Base-by-base conservation (phyloP, 371 early-diverging fungal genomes). In the Chytridium lagenaria region DNA sequence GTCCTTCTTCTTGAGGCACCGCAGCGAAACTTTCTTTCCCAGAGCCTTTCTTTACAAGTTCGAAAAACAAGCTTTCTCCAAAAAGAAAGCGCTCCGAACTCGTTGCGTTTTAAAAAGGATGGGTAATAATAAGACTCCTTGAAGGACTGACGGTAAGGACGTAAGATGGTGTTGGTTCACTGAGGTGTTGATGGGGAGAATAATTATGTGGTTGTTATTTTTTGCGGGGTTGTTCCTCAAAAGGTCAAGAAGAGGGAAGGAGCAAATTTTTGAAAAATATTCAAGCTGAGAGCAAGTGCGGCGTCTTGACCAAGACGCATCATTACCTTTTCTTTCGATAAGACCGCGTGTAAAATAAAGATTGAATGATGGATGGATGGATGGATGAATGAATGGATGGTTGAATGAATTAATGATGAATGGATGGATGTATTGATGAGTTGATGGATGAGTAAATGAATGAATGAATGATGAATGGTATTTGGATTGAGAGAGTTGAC, bases 21-120 rank as follows among this genome's bases (percentile, higher is more conserved):
- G 78, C n/a, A 63, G 52, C 63, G 75, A 57, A 0, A 85, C 76
- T 52, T 83, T 81, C 34, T 69, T 55, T 68, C 84, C 86, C 38
- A 86, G 75, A 50, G 81, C 82, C 73, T 86, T 86, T 22, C 84
- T 74, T 59, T 65, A 55, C 3, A 80, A 77, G 61, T 86, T 86
- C 16, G 66, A 67, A 38, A 81, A 77, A 15, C 81, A 82, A 2
- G 84, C 86, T 0, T 79, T 80, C 67, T 82, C 80, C 26, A 86
- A 75, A 61, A 86, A 39, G 68, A 76, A 73, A 3, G 84, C 59
- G 0, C 84, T 72, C 86, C 84, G 84, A 50, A 86, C 77, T 1
- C 80, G 76, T 3, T 80, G 69, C 44, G 61, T 74, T 5, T 73
- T 66, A 57, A 40, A 61, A 34, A 85, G 52, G 76, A 84, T 77